Evolutionary conservation across 1,284 basidiomycete species (phyloP).

Genomic region (Phenoliferia sp.): DNA sequence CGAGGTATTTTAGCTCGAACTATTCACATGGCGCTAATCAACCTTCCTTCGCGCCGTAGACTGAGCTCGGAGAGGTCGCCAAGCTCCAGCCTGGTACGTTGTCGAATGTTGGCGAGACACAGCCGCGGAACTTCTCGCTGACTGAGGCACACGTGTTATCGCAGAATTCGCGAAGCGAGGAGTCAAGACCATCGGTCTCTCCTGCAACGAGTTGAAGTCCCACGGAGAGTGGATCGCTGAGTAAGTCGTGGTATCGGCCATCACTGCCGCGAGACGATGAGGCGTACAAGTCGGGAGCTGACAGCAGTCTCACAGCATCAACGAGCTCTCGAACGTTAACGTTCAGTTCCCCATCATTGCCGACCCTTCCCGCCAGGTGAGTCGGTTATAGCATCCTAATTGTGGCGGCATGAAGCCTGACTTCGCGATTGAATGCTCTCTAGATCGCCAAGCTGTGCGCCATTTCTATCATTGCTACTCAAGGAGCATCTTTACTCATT

Average conservation of each 20-base stretch:
- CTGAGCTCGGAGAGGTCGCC: slow-evolving; percentile 93
- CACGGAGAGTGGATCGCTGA: slow-evolving; percentile 90
- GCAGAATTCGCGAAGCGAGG: slow-evolving; percentile 76
- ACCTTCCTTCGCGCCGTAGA: slow-evolving; percentile 42
- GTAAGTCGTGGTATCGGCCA: slow-evolving; percentile 46
- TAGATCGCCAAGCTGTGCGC: slow-evolving; percentile 73
- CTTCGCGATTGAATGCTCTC: slow-evolving; percentile 51
- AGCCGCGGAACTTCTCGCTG: not conserved
- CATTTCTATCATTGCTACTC: slow-evolving; percentile 41
- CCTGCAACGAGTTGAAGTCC: slow-evolving; percentile 77
- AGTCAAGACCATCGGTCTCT: slow-evolving; percentile 91
- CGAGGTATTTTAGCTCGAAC: no score
- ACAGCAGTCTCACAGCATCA: slow-evolving; percentile 41
- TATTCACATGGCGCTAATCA: no score
- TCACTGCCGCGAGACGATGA: not conserved
- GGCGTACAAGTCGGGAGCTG: not conserved
- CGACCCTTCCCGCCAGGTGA: slow-evolving; percentile 53
- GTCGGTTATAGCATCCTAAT: not conserved
- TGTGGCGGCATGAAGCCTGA: no score
- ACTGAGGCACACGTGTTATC: not conserved
- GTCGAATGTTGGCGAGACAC: not conserved
- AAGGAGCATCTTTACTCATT: not conserved
- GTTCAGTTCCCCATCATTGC: slow-evolving; percentile 95
- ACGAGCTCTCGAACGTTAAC: slow-evolving; percentile 63
- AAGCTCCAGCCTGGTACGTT: slow-evolving; percentile 54